Evolutionary conservation across 2,329 filamentous ascomycete species (phyloP).

Genomic region (Endothia cerciana): DNA sequence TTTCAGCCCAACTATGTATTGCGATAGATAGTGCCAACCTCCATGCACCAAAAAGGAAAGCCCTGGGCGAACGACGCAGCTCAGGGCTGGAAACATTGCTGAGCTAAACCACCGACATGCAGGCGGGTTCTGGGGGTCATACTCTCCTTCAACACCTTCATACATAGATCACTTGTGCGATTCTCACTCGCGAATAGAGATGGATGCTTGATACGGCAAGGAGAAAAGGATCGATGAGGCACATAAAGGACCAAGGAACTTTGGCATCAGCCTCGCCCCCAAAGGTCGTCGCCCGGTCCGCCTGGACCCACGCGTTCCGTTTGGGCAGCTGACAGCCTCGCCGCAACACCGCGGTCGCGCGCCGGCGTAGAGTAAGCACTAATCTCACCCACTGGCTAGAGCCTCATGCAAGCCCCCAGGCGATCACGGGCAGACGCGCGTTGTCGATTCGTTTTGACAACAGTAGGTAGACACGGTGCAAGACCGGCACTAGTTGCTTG

Average conservation of each 20-base stretch:
- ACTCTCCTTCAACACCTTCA: no score
- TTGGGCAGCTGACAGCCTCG: constrained; percentile 17
- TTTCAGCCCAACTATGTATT: no score
- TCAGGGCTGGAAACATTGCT: no score
- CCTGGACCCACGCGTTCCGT: not conserved
- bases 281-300: not conserved
- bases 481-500: not conserved
- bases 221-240: not conserved
- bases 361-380: not conserved
- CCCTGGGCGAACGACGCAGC: no score
- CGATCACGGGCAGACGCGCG: not conserved
- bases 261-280: constrained; percentile 5
- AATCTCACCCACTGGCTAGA: not conserved
- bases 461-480: not conserved
- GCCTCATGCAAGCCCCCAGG: not conserved
- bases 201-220: not conserved
- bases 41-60: no score
- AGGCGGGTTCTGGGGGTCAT: no score
- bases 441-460: not conserved
- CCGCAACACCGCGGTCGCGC: not conserved
- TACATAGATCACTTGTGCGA: not conserved
- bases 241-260: not conserved
- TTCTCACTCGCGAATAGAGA: not conserved
- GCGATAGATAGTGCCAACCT: no score
- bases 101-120: no score